These are phyloP conservation scores for Vitis amurensis DNA, from an alignment of 164 flowering plant genomes.

Conservation along the genomic window DNA sequence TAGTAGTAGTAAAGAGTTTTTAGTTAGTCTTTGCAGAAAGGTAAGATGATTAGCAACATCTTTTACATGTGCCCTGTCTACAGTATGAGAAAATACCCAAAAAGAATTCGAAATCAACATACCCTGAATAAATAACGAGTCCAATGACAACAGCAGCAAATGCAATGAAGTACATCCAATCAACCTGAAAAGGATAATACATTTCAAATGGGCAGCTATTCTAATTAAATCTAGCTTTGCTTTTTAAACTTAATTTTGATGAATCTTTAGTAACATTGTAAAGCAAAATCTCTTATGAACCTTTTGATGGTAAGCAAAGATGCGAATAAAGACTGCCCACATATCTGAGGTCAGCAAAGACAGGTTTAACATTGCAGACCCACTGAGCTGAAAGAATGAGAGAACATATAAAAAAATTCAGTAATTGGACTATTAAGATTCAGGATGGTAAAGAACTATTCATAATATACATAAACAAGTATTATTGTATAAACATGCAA, in stretches of 20 bases:
- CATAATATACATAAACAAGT: no score
- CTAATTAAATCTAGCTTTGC: background rate
- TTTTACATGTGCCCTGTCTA: background rate
- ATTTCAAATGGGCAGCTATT: background rate
- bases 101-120: constrained; percentile 11
- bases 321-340: constrained; percentile 96
- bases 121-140: constrained; percentile 80
- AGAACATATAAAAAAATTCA: background rate
- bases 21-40: no score
- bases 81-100: background rate
- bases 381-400: constrained; percentile 57
- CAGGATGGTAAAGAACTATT: no score
- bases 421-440: no score
- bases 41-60: no score
- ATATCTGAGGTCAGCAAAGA: constrained; percentile 92
- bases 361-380: constrained; percentile 90
- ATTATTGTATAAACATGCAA: no score
- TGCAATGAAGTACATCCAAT: constrained; percentile 88
- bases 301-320: constrained; percentile 86
- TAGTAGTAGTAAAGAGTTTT: no score
- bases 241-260: background rate
- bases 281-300: constrained; percentile 27
- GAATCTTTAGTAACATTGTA: background rate
- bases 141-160: constrained; percentile 77
- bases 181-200: constrained; percentile 56